phyloP scores from a whole-genome alignment of 305 asterid genomes.

The Ilex paraguariensis region DNA sequence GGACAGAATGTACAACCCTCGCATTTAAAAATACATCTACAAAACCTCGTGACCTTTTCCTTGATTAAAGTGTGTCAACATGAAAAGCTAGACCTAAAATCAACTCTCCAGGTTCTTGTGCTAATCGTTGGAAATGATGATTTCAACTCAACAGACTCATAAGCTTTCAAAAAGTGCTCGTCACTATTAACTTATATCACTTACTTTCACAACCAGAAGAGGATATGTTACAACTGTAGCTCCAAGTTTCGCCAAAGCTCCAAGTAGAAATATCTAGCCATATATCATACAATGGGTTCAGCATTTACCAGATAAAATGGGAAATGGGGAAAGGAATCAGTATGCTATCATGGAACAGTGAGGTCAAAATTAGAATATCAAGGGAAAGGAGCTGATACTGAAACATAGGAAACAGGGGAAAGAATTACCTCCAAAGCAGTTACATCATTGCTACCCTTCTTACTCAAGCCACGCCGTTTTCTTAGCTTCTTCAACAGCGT shows the following conservation, averaged over 20 bases:
- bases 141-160: too few species aligned
- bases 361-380: not conserved
- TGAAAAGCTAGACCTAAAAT: too few species aligned
- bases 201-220: conserved; percentile 90
- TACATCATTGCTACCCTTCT: conserved; percentile 44
- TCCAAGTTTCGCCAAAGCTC: conserved; percentile 99
- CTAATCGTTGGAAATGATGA: not conserved
- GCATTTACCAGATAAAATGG: not conserved
- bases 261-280: conserved; percentile 80
- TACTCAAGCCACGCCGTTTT: conserved; percentile 46
- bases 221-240: conserved; percentile 96
- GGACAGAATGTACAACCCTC: too few species aligned
- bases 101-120: not conserved
- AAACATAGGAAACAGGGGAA: not conserved
- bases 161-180: too few species aligned
- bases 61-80: too few species aligned
- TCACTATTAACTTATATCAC: not conserved
- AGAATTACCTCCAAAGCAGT: conserved; percentile 74
- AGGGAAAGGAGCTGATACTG: conserved; percentile 3
- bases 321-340: too few species aligned
- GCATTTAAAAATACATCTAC: too few species aligned
- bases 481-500: conserved; percentile 80
- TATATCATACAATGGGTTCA: conserved; percentile 2
- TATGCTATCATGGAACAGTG: too few species aligned
- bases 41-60: too few species aligned